Base-by-base conservation (phyloP, 2,329 filamentous ascomycete genomes). In the Sporothrix dimorphospora region DNA sequence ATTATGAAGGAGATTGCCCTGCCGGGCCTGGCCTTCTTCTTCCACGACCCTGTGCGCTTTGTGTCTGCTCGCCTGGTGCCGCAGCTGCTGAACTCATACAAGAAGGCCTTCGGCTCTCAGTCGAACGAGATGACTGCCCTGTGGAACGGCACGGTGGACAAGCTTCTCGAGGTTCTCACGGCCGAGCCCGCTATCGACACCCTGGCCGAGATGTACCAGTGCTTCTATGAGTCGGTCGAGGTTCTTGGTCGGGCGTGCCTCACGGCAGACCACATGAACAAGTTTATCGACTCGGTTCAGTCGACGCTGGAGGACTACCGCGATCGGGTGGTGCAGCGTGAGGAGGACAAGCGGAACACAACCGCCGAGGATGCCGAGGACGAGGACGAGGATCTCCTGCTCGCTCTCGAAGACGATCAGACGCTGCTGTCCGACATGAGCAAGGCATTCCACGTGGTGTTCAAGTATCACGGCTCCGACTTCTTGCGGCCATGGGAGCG, bases 361-460 rank as follows among this genome's bases (percentile, higher is more conserved):
- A 92, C 95, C 27, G 89, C 90, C 2, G 94, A 97, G 70, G 95
- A 98, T 72, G 94, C 91, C 19, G 95, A 98, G 75, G 94, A 98
- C 78, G 69, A 96, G 73, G 91, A 91, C 19, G 92, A 98, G 77
- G 95, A 98, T 69, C 89, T 91, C 59, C 86, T 97, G 42, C 92
- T 97, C 77, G 96, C 95, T 14, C 94, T 99, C 65, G 96, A 99
- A 81, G 96, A 99, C 77, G 96, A 99, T 79, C 95, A 98, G 82
- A 97, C 94, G 27, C 87, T 99, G 21, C 87, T 99, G 57, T 97
- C 94, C 1, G 96, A 99, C 79, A 99, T 99, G 96, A 99, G 99
- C 89, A 99, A 99, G 86, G 95, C 96, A 0, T 99, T 97, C 88
- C 96, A 99, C 82, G 95, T 94, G 73, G 94, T 99, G 76, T 99